These are phyloP conservation scores for Labyrinthula sp. DNA, from an alignment of 352 stramenopile species.

Conservation along the genomic window DNA sequence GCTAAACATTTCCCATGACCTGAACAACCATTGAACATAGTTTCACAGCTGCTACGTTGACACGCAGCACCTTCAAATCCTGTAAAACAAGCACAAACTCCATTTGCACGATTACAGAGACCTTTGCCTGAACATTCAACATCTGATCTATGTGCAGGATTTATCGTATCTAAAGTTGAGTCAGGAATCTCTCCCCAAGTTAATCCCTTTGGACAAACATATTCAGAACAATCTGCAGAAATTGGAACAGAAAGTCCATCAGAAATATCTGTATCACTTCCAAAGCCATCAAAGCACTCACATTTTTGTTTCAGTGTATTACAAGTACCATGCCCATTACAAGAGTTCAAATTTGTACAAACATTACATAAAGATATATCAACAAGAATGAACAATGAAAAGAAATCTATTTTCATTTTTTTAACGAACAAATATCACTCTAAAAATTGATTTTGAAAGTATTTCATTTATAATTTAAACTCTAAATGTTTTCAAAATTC, in stretches of 20 bases:
- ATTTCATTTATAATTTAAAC: too few relatives aligned
- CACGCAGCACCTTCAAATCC: slow-evolving; percentile 30
- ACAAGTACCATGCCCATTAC: slow-evolving; percentile 62
- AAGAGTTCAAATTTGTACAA: too few relatives aligned
- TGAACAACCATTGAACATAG: slow-evolving; percentile 35
- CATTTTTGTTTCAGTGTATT: slow-evolving; percentile 55
- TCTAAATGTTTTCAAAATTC: too few relatives aligned
- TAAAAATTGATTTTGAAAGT: too few relatives aligned
- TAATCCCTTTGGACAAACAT: slow-evolving; percentile 31
- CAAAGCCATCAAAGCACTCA: slow-evolving; percentile 59
- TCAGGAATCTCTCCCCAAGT: slow-evolving; percentile 42
- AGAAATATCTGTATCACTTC: slow-evolving; percentile 47
- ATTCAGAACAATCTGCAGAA: slow-evolving; percentile 31
- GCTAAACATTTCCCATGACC: slow-evolving; percentile 32
- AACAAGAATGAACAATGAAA: too few relatives aligned
- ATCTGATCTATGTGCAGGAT: slow-evolving; percentile 36
- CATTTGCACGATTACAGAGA: slow-evolving; percentile 25
- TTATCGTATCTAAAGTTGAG: too few relatives aligned
- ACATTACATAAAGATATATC: too few relatives aligned
- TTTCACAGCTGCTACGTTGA: slow-evolving; percentile 25
- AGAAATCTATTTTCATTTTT: too few relatives aligned
- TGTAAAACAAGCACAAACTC: slow-evolving; percentile 32
- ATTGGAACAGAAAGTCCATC: slow-evolving; percentile 8
- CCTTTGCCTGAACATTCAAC: slow-evolving; percentile 38
- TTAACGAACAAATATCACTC: too few relatives aligned